Evolutionary conservation across 352 stramenopile species (phyloP), one percentile per base, ranked within the genome.

Genomic region (Globisporangium splendens): DNA sequence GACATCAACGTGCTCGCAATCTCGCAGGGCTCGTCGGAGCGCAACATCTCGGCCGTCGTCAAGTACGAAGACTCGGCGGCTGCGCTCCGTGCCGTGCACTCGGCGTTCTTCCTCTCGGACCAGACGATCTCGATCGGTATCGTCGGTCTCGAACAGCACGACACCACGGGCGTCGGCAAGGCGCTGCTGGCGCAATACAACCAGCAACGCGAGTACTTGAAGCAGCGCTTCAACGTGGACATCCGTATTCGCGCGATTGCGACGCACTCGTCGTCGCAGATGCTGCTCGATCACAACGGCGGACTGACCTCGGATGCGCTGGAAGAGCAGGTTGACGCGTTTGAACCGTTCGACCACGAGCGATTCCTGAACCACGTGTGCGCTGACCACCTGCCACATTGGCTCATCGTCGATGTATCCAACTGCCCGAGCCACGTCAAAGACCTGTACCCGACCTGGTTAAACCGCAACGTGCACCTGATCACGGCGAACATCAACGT

Each of bases 1-100:
- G 90, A 95, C 47, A 98, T 99, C 68, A 98, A 98, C 65, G 80
- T 98, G 51, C 69, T 98, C 38, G 93, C 89, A 11, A 98, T 98
- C 64, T 96, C 95, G 11, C 96, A 99, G 66, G 96, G 95, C 43
- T 96, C 83, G 0, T 93, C 85, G 3, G 94, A 98, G 75, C 79
- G 93, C 41, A 98, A 98, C 65, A 98, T 98, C 67, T 98, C 93
- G 5, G 92, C 90, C 31, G 95, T 98, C 41, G 94, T 99, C 17
- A 70, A 70, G 10, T 84, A 86, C 59, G 66, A 82, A 31, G 88
- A 98, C 65, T 96, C 92, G 31, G 93, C 91, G 1, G 78, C 89
- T 38, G 95, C 96, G 38, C 69, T 99, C 24, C 87, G 95, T 35
- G 92, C 95, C 5, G 89, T 97, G 11, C 96, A 99, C 75, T 93